These are phyloP conservation scores for Arthromyces matolae DNA, from an alignment of 768 basidiomycete species.

Conservation along the genomic window DNA sequence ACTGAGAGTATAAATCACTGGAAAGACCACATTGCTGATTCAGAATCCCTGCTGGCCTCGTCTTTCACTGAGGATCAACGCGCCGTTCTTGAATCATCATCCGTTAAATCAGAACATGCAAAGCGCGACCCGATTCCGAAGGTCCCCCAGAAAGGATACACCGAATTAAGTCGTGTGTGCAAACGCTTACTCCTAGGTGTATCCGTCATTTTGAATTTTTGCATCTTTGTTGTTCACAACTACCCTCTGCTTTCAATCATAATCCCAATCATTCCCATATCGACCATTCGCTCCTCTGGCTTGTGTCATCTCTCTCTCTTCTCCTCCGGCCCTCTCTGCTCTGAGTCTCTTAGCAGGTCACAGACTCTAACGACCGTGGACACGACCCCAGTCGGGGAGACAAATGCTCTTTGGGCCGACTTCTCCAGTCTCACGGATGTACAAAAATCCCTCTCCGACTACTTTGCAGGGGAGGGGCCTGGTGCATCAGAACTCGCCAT, in stretches of 20 bases:
- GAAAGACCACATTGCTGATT: no score
- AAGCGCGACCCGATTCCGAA: no score
- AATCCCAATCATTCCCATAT: neutral
- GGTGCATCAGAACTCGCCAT: slow-evolving; percentile 44
- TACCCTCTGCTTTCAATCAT: neutral
- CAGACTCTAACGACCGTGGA: neutral
- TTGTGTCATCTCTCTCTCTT: no score
- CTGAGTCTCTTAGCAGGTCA: neutral
- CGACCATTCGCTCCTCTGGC: neutral
- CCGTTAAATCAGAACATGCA: no score
- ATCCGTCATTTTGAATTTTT: no score
- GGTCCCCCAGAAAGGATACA: no score
- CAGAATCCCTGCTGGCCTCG: no score
- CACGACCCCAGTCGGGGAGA: neutral
- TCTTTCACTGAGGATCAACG: no score
- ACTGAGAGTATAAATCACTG: no score
- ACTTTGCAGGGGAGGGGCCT: slow-evolving; percentile 37
- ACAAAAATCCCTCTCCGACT: slow-evolving; percentile 41
- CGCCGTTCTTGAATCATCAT: no score
- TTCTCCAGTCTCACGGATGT: slow-evolving; percentile 40
- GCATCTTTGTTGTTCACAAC: neutral
- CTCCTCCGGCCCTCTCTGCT: slow-evolving; percentile 1
- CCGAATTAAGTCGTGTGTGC: no score
- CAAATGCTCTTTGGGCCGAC: slow-evolving; percentile 24
- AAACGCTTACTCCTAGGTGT: no score